phyloP scores from a whole-genome alignment of 768 basidiomycete genomes.

The Amyloporia xantha region DNA sequence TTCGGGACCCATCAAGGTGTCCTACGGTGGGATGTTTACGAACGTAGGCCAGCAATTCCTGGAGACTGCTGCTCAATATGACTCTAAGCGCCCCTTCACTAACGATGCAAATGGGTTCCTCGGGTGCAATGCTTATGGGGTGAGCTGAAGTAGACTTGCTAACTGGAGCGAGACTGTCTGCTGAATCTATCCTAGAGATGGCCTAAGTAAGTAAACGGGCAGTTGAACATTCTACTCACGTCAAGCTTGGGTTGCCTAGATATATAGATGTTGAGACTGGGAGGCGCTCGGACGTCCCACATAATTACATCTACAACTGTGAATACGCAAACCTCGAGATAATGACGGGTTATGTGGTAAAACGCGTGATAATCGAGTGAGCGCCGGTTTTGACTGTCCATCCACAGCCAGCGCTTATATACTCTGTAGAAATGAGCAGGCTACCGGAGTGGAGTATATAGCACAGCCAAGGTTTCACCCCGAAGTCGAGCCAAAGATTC shows the following conservation, averaged over 20 bases:
- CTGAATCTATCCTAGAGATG: slow-evolving; percentile 34
- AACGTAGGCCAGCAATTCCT: slow-evolving; percentile 23
- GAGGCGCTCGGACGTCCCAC: slow-evolving; percentile 50
- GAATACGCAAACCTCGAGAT: slow-evolving; percentile 21
- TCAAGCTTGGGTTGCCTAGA: too few relatives aligned
- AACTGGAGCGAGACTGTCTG: not conserved
- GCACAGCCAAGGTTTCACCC: slow-evolving; percentile 22
- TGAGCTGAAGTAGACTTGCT: slow-evolving; percentile 13
- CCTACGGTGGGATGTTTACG: slow-evolving; percentile 19
- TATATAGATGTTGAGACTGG: slow-evolving; percentile 51
- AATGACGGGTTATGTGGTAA: slow-evolving; percentile 29
- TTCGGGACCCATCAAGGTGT: slow-evolving; percentile 37
- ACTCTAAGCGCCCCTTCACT: slow-evolving; percentile 12
- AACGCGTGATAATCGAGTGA: slow-evolving; percentile 33
- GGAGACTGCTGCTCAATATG: slow-evolving; percentile 17
- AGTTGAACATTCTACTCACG: not conserved
- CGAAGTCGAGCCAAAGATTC: slow-evolving; percentile 6
- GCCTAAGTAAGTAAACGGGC: slow-evolving; percentile 38
- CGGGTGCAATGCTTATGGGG: slow-evolving; percentile 21
- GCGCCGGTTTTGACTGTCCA: slow-evolving; percentile 4
- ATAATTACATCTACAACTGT: slow-evolving; percentile 30
- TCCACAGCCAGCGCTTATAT: not conserved
- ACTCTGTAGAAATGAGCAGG: slow-evolving; percentile 26
- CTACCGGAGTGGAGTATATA: slow-evolving; percentile 33
- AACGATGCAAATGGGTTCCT: slow-evolving; percentile 20